Percentiles rank a stretch among this genome's conserved stretches.
Evolutionary conservation across 1,284 basidiomycete species (phyloP).

Genomic region (Porogramme epimiltina): DNA sequence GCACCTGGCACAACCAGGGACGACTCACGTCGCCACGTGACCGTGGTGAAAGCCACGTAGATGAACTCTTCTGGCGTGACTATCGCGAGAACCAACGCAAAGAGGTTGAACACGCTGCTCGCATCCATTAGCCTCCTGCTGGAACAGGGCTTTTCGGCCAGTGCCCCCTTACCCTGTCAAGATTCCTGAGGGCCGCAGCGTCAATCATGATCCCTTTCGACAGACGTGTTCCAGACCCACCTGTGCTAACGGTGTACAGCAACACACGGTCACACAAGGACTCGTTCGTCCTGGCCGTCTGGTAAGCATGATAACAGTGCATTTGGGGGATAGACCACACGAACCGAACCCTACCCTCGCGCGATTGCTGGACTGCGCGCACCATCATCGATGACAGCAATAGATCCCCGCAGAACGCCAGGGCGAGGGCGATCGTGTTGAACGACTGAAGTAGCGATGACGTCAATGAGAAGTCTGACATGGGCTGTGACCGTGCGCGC

Average conservation of each 20-base stretch:
- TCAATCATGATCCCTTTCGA: neutral
- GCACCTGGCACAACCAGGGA: neutral
- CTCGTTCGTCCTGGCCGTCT: neutral
- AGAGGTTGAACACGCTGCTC: conserved; percentile 1
- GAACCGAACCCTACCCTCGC: neutral
- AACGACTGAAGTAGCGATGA: neutral
- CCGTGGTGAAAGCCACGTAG: neutral
- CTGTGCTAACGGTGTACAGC: conserved; percentile 7
- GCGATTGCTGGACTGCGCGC: neutral
- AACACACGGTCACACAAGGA: neutral
- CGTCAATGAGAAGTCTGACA: neutral
- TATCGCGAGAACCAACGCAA: conserved; percentile 2
- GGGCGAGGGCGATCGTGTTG: neutral
- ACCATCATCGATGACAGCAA: neutral
- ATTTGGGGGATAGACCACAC: too few species aligned
- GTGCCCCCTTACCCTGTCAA: neutral
- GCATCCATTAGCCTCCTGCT: neutral
- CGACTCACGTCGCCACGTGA: conserved; percentile 1
- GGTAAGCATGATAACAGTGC: too few species aligned
- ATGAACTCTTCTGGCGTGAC: neutral
- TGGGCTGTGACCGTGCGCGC: neutral
- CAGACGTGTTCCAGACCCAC: neutral
- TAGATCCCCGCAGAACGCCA: neutral
- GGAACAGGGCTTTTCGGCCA: too few species aligned
- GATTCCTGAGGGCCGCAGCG: neutral